These are phyloP conservation scores for Colletotrichum sp. DNA, from an alignment of 2,329 filamentous ascomycete genomes.

Conservation along the genomic window DNA sequence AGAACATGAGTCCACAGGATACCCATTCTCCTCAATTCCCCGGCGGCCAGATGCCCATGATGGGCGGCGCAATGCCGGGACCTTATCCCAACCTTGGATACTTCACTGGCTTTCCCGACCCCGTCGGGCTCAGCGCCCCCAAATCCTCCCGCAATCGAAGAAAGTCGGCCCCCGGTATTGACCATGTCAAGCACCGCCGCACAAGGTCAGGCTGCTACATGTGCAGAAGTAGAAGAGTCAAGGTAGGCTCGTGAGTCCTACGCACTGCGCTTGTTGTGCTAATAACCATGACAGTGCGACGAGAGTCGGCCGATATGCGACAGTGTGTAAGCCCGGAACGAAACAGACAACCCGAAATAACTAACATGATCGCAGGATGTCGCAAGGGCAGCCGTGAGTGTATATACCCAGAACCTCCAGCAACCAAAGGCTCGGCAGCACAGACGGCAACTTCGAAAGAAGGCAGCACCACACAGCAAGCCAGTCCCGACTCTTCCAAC, in stretches of 20 bases:
- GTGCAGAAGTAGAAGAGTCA: constrained; percentile 87
- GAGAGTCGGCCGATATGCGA: constrained; percentile 89
- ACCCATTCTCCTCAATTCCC: constrained; percentile 40
- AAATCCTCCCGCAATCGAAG: constrained; percentile 56
- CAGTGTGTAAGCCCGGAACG: constrained; percentile 49
- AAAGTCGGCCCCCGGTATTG: constrained; percentile 56
- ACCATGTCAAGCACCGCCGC: constrained; percentile 89
- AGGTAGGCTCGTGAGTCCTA: constrained; percentile 49
- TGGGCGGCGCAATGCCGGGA: constrained; percentile 39
- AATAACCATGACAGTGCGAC: constrained; percentile 72
- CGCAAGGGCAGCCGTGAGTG: constrained; percentile 92
- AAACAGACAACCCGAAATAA: constrained; percentile 16
- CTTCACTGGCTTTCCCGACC: constrained; percentile 55
- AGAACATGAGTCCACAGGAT: constrained; percentile 43
- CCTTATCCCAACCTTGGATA: constrained; percentile 55
- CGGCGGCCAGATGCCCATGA: constrained; percentile 32
- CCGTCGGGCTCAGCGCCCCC: constrained; percentile 50
- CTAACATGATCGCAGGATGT: constrained; percentile 66
- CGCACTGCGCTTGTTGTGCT: neutral
- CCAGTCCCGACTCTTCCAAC: constrained; percentile 59
- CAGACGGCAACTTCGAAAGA: constrained; percentile 44
- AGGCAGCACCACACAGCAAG: constrained; percentile 37
- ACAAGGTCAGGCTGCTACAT: constrained; percentile 95
- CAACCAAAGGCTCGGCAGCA: constrained; percentile 42
- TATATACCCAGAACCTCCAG: constrained; percentile 78